phyloP scores from a whole-genome alignment of 164 flowering plant genomes.

The Tetracentron sinense region DNA sequence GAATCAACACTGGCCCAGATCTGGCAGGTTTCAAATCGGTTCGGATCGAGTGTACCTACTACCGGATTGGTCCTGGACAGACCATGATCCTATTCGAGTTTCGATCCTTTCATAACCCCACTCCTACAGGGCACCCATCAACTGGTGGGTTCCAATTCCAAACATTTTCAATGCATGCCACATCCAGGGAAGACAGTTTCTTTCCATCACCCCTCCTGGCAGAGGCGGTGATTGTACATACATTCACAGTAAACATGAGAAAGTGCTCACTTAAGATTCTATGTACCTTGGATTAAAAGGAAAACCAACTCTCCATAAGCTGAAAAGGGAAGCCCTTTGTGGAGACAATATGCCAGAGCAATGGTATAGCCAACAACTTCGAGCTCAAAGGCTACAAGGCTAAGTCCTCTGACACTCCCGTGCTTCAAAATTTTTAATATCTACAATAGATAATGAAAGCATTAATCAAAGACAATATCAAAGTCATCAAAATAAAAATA shows the following conservation, averaged over 20 bases:
- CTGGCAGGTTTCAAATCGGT: no score
- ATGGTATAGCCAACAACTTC: constrained; percentile 94
- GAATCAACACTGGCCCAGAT: no score
- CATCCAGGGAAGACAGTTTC: neutral
- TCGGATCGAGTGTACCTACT: neutral
- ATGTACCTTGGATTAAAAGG: constrained; percentile 77
- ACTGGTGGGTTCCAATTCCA: neutral
- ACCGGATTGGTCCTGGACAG: neutral
- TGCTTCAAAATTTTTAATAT: constrained; percentile 78
- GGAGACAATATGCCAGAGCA: constrained; percentile 87
- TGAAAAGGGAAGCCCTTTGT: constrained; percentile 89
- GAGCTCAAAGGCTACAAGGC: constrained; percentile 78
- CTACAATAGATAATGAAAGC: constrained; percentile 33
- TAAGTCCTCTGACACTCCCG: constrained; percentile 81
- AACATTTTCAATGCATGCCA: neutral
- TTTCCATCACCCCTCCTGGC: neutral
- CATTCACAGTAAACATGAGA: neutral
- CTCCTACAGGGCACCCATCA: neutral
- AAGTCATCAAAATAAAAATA: neutral
- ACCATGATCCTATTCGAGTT: neutral
- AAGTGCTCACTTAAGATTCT: neutral
- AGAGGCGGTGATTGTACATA: no score
- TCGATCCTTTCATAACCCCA: neutral
- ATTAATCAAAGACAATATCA: neutral
- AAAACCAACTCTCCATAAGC: constrained; percentile 90